Conservation (phyloP, 2,329 filamentous ascomycete genomes). For the Rhynchosporium secalis region DNA sequence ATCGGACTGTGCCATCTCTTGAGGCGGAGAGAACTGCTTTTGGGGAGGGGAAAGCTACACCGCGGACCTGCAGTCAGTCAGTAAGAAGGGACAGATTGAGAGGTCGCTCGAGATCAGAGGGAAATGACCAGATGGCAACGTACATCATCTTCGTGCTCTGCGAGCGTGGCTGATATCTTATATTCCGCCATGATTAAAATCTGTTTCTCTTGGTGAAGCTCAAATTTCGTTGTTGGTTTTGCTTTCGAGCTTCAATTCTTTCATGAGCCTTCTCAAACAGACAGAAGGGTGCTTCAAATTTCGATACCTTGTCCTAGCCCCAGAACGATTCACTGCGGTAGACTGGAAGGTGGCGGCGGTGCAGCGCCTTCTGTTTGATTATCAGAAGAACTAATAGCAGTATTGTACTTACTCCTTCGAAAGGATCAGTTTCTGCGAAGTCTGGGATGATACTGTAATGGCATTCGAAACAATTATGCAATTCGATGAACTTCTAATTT, state of each 20-base stretch:
- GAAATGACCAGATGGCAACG: constrained; percentile 38
- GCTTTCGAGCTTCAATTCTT: background rate
- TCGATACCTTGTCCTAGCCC: background rate
- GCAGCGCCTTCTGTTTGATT: too few species aligned
- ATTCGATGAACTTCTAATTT: background rate
- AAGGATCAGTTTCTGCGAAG: background rate
- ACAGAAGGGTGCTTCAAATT: background rate
- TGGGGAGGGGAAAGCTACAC: constrained; percentile 73
- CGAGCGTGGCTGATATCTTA: constrained; percentile 88
- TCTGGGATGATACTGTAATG: background rate
- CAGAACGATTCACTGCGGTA: background rate
- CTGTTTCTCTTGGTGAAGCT: background rate
- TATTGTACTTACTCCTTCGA: too few species aligned
- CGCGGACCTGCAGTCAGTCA: constrained; percentile 68
- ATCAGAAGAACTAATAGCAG: background rate
- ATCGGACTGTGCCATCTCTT: constrained; percentile 83
- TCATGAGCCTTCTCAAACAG: background rate
- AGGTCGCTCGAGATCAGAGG: constrained; percentile 22
- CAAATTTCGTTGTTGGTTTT: background rate
- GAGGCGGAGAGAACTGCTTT: constrained; percentile 80
- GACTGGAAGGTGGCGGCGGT: background rate
- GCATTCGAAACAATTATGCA: too few species aligned
- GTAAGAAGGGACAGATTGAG: constrained; percentile 17
- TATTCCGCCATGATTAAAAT: constrained; percentile 70
- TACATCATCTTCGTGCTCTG: constrained; percentile 93